A percentile compares a stretch with the other conserved stretches of the same genome.
Conservation (phyloP, 1,284 basidiomycete species). For the Cryptococcus sp. region DNA sequence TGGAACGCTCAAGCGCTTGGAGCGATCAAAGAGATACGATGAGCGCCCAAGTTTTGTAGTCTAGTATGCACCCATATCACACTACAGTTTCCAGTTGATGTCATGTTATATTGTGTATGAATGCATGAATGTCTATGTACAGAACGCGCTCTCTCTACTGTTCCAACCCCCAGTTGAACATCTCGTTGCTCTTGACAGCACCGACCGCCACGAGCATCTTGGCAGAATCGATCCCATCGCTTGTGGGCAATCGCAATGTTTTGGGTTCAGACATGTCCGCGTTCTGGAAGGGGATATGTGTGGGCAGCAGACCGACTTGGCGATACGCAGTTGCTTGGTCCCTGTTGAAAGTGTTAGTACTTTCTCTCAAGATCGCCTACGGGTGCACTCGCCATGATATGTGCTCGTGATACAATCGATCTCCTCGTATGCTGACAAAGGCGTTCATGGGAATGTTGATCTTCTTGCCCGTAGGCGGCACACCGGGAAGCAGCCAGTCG, state of each 20-base stretch:
- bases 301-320: slow-evolving; percentile 26
- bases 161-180: slow-evolving; percentile 20
- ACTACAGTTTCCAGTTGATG: neutral
- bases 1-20: slow-evolving; percentile 18
- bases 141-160: neutral
- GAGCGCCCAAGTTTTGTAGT: neutral
- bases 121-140: neutral
- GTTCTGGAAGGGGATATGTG: slow-evolving; percentile 11
- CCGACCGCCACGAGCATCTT: slow-evolving; percentile 26
- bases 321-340: slow-evolving; percentile 30
- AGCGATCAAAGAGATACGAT: slow-evolving; percentile 11
- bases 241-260: slow-evolving; percentile 20
- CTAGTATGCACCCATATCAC: neutral
- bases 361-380: no score
- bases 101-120: no score
- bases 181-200: slow-evolving; percentile 21
- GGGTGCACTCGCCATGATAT: slow-evolving; percentile 44
- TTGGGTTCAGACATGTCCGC: slow-evolving; percentile 8
- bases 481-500: slow-evolving; percentile 55
- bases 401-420: slow-evolving; percentile 60
- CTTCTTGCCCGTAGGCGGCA: slow-evolving; percentile 59
- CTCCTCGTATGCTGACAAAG: slow-evolving; percentile 62
- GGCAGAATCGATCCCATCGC: slow-evolving; percentile 18
- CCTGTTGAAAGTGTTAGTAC: slow-evolving; percentile 14
- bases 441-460: slow-evolving; percentile 60